Percentiles rank a stretch among this genome's conserved stretches.
Evolutionary conservation across 306 rosid species (phyloP).

Genomic region (Fagus crenata): DNA sequence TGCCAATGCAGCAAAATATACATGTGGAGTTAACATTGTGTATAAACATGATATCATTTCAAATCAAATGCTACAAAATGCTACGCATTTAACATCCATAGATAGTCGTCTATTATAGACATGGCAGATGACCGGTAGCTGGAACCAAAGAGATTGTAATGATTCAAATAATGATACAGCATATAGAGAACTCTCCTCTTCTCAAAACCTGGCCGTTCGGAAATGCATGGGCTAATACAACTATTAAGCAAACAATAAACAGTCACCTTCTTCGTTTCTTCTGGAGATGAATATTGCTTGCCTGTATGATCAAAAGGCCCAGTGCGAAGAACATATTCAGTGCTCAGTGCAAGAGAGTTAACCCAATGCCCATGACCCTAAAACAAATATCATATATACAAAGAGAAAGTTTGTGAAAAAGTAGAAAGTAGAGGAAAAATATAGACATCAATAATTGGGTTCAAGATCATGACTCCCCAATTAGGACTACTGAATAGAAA

Average conservation of each 20-base stretch:
- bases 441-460: not conserved
- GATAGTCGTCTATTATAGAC: no score
- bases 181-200: no score
- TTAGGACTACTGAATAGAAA: not conserved
- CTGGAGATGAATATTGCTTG: conserved; percentile 71
- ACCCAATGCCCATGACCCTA: conserved; percentile 98
- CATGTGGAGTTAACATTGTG: no score
- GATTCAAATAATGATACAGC: no score
- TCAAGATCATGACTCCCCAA: conserved; percentile 11
- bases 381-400: conserved; percentile 33
- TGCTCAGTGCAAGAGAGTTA: conserved; percentile 62
- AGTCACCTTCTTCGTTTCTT: conserved; percentile 80
- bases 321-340: conserved; percentile 5
- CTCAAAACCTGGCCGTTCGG: no score
- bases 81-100: no score
- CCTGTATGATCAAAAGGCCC: conserved; percentile 93
- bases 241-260: conserved; percentile 9
- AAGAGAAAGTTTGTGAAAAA: conserved; percentile 14
- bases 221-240: conserved; percentile 1
- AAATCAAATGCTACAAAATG: no score
- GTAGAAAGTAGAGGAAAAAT: conserved; percentile 4
- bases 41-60: no score
- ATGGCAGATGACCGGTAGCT: no score
- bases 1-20: no score
- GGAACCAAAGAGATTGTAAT: no score